Evolutionary conservation across 2,329 filamentous ascomycete genomes (phyloP).

Genomic region (Mycogone perniciosa): DNA sequence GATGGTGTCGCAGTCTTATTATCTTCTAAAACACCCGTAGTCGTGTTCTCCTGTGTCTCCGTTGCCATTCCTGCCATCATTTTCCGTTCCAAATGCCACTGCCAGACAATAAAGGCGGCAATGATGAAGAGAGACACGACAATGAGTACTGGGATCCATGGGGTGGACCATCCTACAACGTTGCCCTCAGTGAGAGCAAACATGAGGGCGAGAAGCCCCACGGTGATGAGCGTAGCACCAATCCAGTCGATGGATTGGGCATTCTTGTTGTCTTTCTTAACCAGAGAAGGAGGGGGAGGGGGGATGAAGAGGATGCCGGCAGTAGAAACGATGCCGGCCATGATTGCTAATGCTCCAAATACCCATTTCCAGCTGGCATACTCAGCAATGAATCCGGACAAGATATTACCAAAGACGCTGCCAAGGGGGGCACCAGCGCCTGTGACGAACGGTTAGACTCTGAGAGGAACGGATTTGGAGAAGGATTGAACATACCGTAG

Average conservation of each 20-base stretch:
- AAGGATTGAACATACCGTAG: constrained; percentile 40
- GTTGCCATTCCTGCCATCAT: neutral
- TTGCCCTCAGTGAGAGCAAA: constrained; percentile 65
- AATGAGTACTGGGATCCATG: constrained; percentile 56
- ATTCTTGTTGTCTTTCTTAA: constrained; percentile 8
- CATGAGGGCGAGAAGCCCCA: constrained; percentile 54
- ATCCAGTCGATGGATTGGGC: constrained; percentile 56
- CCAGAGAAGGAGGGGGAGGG: constrained; percentile 29
- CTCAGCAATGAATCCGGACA: constrained; percentile 57
- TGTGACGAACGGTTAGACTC: constrained; percentile 16
- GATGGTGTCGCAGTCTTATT: neutral
- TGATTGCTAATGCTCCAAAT: constrained; percentile 57
- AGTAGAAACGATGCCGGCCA: constrained; percentile 50
- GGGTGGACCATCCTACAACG: constrained; percentile 58
- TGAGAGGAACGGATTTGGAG: neutral
- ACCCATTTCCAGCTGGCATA: constrained; percentile 62
- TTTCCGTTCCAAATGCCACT: constrained; percentile 36
- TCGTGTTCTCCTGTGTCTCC: neutral
- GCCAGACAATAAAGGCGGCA: constrained; percentile 53
- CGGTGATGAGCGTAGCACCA: constrained; percentile 56
- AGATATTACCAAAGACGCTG: constrained; percentile 57
- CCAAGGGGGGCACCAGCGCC: constrained; percentile 60
- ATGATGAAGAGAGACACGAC: constrained; percentile 52
- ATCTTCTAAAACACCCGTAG: neutral
- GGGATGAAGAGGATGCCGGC: constrained; percentile 57